Conservation (phyloP, 2,329 filamentous ascomycete species). For the Penicillium sp. region DNA sequence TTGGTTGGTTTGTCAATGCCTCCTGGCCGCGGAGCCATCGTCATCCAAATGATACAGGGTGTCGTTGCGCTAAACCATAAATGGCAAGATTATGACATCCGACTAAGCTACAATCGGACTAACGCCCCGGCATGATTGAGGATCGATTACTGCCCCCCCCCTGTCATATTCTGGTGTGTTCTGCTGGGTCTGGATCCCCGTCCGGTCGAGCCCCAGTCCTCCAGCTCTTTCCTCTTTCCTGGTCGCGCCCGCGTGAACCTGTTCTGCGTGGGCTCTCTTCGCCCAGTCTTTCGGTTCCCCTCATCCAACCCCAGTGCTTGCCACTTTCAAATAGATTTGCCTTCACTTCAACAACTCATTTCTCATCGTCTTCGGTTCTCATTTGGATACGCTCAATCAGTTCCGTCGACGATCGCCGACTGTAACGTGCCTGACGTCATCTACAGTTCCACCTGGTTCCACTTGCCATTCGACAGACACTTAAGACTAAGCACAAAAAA, state of each 20-base stretch:
- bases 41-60: not conserved
- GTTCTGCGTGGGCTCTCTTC: not conserved
- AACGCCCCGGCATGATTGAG: not conserved
- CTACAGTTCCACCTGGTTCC: constrained; percentile 9
- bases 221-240: not conserved
- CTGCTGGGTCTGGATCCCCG: constrained; percentile 5
- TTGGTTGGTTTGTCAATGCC: too few relatives aligned
- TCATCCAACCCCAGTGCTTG: not conserved
- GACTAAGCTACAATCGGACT: not conserved
- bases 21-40: not conserved
- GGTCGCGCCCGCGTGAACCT: not conserved
- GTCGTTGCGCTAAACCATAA: not conserved
- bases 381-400: not conserved
- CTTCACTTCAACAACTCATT: not conserved
- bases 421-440: constrained; percentile 29
- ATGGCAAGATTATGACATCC: not conserved
- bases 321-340: not conserved
- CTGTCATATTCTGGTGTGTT: not conserved
- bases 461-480: not conserved
- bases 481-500: constrained; percentile 1
- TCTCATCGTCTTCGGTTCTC: not conserved
- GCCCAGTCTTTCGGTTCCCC: not conserved
- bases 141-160: not conserved
- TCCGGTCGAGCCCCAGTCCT: not conserved
- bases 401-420: constrained; percentile 2